Conservation (phyloP, 148 eudicot species). For the Vaccinium darrowii region DNA sequence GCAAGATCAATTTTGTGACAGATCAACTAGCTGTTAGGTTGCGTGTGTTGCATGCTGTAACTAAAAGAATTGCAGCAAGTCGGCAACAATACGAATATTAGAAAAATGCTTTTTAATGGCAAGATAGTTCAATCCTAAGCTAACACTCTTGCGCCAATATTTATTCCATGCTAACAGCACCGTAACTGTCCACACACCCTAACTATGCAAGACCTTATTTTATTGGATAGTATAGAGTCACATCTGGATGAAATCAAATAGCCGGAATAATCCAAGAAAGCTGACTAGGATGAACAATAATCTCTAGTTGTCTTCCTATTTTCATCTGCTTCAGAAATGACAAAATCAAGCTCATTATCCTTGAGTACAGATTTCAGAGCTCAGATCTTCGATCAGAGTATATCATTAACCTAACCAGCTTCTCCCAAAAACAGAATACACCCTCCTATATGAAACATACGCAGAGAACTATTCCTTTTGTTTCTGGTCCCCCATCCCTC, state of each 20-base stretch:
- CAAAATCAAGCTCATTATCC: background rate
- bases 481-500: background rate
- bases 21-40: background rate
- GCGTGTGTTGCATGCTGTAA: background rate
- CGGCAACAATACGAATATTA: background rate
- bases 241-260: background rate
- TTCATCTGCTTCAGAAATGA: background rate
- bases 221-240: background rate
- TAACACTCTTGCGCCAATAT: background rate
- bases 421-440: background rate
- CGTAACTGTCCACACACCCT: background rate
- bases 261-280: background rate
- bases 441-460: background rate
- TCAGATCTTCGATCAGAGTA: background rate
- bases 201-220: background rate
- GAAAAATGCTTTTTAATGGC: background rate
- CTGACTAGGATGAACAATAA: background rate
- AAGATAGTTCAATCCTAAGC: background rate
- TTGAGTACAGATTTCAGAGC: background rate
- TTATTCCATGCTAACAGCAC: background rate
- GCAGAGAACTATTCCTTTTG: background rate
- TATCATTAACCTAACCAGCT: background rate
- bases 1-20: conserved; percentile 21
- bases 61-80: background rate
- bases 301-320: background rate